Conservation (phyloP, 345 rosid species). For the Sisymbrium irio region DNA sequence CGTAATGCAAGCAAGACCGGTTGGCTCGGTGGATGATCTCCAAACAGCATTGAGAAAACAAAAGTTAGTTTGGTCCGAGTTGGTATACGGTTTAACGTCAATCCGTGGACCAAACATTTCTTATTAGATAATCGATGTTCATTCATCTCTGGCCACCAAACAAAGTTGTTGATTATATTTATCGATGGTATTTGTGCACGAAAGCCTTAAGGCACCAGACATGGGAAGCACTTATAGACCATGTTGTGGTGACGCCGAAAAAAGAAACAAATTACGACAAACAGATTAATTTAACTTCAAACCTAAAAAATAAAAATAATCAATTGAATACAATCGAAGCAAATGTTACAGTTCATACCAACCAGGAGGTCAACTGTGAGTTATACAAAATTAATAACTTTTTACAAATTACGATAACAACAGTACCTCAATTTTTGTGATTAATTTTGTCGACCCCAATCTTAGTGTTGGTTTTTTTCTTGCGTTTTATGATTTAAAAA, state of each 20-base stretch:
- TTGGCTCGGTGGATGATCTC: no score
- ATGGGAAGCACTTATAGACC: slow-evolving; percentile 37
- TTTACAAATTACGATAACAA: not conserved
- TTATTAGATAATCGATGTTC: not conserved
- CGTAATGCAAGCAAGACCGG: no score
- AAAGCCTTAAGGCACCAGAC: slow-evolving; percentile 15
- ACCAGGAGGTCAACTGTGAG: not conserved
- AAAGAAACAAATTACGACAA: not conserved
- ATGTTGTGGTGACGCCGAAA: slow-evolving; percentile 15
- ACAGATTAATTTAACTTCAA: not conserved
- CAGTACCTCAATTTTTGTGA: not conserved
- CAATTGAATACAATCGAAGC: slow-evolving; percentile 8
- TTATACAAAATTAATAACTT: not conserved
- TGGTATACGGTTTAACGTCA: no score
- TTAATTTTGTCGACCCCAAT: not conserved
- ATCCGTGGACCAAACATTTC: not conserved
- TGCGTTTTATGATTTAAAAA: not conserved
- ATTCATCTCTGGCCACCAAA: not conserved
- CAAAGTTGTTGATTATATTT: slow-evolving; percentile 18
- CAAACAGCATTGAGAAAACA: no score
- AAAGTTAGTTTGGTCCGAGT: no score
- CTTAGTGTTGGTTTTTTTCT: not conserved
- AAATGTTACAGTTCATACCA: slow-evolving; percentile 27
- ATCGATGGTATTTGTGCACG: not conserved
- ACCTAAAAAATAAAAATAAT: not conserved